Evolutionary conservation across 768 basidiomycete genomes (phyloP), one percentile per base, ranked within the genome.

Genomic region (Lanmaoa pseudosensibilis): DNA sequence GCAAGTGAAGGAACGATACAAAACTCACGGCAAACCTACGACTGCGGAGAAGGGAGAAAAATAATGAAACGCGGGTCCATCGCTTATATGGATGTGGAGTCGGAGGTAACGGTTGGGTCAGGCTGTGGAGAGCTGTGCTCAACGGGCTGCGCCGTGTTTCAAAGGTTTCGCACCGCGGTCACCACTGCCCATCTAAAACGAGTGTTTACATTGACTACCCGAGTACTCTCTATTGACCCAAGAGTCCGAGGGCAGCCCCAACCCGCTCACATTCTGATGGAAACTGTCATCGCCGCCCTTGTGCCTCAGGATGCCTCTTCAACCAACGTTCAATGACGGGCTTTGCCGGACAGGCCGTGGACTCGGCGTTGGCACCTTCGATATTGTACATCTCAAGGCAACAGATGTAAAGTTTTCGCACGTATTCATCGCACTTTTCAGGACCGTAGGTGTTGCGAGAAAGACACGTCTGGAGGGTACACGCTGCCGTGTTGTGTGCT

Each of bases 401-500:
- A 59, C 88, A 90, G 54, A 64, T 54, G 64, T 90, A 90, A 18
- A 90, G 75, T 23, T 71, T 74, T 49, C 79, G 73, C 21, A 89
- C 64, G 12, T 77, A 66, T 10, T 71, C 64, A 41, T 84, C 74
- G 63, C 88, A 90, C 58, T 78, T 83, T 19, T 87, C 86, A 0
- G 85, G 87, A 3, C 60, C 62, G 63, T 87, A 89, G 0, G 83
- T 86, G 67, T 89, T 80, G 57, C 79, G 83, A 50, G 77, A 78
- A 32, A 90, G 74, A 65, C 88, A 90, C 2, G 73, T 54, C 43
- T 89, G 88, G 4, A 90, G 73, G 21, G 75, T 68, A 64, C 88
- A 90, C 0, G 88, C 88, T 90, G 61, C 2, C 5, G 1, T 18
- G 34, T 30, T 1, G 11, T 23, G 44, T 54, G 18, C 4, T 21